Evolutionary conservation across 257 asterid genomes (phyloP).

Genomic region (Solanum boliviense): DNA sequence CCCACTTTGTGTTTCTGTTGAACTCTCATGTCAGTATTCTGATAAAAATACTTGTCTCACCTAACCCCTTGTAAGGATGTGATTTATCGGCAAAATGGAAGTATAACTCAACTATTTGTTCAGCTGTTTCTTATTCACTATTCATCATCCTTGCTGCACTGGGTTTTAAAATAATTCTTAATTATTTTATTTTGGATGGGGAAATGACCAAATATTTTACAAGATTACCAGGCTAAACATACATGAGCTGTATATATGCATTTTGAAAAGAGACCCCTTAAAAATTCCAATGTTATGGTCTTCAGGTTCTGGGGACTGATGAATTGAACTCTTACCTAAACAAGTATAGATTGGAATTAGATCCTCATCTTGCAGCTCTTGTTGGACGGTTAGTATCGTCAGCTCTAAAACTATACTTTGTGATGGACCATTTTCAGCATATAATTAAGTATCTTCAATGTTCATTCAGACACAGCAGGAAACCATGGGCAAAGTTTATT

Average conservation of each 20-base stretch:
- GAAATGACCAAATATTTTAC: not conserved
- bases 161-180: not conserved
- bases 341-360: slow-evolving; percentile 58
- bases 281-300: not conserved
- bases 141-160: not conserved
- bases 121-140: not conserved
- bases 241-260: not conserved
- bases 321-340: slow-evolving; percentile 56
- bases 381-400: slow-evolving; percentile 55
- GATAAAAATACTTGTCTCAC: not conserved
- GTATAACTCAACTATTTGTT: not conserved
- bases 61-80: not conserved
- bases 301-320: slow-evolving; percentile 68
- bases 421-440: not conserved
- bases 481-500: slow-evolving; percentile 23
- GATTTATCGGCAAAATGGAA: not conserved
- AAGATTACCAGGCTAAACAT: not conserved
- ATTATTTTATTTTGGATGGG: not conserved
- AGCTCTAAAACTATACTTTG: not conserved
- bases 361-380: slow-evolving; percentile 61
- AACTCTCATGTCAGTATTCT: not conserved
- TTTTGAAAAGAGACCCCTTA: not conserved
- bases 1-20: not conserved
- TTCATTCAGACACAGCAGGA: slow-evolving; percentile 23
- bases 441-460: not conserved